Conservation (phyloP, 306 rosid genomes). For the Lotus japonicus region DNA sequence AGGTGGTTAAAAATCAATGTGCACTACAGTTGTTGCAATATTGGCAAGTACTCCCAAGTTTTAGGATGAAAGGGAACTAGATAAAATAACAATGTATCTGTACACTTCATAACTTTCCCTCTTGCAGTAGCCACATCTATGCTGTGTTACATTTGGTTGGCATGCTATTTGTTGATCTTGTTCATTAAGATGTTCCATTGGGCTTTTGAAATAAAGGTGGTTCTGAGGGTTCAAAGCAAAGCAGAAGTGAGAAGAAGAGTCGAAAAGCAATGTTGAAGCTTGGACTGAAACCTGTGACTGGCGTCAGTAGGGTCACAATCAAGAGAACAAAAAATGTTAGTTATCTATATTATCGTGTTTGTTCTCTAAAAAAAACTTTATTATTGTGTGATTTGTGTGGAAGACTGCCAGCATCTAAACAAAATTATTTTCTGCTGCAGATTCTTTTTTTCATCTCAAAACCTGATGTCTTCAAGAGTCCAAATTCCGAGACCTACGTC, state of each 20-base stretch:
- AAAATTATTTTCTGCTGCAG: conserved; percentile 27
- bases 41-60: background rate
- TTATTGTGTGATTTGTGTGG: background rate
- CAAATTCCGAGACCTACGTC: conserved; percentile 73
- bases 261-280: conserved; percentile 96
- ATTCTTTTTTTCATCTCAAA: conserved; percentile 78
- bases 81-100: background rate
- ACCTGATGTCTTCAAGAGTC: conserved; percentile 93
- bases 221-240: conserved; percentile 78
- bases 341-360: background rate
- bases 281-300: conserved; percentile 79
- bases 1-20: background rate
- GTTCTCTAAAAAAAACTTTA: too few species aligned
- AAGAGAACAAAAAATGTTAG: conserved; percentile 79
- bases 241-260: conserved; percentile 98
- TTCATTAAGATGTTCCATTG: background rate
- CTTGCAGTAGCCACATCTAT: background rate
- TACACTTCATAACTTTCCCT: background rate
- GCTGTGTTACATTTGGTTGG: background rate
- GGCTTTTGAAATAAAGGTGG: conserved; percentile 38
- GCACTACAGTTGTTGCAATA: background rate
- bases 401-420: background rate
- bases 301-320: conserved; percentile 89
- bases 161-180: background rate
- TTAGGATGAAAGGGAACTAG: background rate